A percentile compares a stretch with the other conserved stretches of the same genome.
Conservation (phyloP, 345 rosid species). For the Sonneratia alba region DNA sequence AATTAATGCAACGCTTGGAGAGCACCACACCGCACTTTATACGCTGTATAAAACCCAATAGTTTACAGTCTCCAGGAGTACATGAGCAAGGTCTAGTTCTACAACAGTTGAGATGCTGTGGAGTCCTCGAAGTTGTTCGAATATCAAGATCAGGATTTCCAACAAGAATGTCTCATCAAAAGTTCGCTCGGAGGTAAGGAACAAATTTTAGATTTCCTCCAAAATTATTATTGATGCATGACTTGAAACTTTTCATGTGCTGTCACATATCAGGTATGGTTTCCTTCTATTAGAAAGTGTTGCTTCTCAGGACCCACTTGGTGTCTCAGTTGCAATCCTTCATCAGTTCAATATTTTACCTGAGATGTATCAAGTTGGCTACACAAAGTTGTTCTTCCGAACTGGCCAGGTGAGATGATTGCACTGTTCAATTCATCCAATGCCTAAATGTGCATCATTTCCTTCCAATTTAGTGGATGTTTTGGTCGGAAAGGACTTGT, state of each 20-base stretch:
- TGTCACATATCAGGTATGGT: constrained; percentile 58
- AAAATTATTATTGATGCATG: not conserved
- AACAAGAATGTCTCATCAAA: constrained; percentile 93
- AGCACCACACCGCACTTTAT: constrained; percentile 95
- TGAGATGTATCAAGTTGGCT: constrained; percentile 99
- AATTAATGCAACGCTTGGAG: constrained; percentile 89
- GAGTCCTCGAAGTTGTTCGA: constrained; percentile 96
- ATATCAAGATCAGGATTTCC: constrained; percentile 97
- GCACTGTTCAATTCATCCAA: not conserved
- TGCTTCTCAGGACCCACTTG: constrained; percentile 81
- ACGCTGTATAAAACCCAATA: constrained; percentile 96
- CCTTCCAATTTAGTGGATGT: not conserved
- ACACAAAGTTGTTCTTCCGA: constrained; percentile 91
- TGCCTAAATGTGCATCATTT: not conserved
- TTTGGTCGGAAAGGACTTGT: not conserved
- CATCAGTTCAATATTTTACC: constrained; percentile 94
- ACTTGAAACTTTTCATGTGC: constrained; percentile 6
- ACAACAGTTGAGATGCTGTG: constrained; percentile 97
- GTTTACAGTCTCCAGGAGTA: constrained; percentile 73
- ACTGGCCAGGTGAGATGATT: constrained; percentile 70
- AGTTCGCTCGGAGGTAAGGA: constrained; percentile 80
- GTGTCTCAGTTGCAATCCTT: constrained; percentile 96
- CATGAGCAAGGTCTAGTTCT: constrained; percentile 86
- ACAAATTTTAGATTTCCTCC: not conserved
- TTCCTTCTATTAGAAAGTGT: constrained; percentile 77